A percentile compares a stretch with the other conserved stretches of the same genome.
These are phyloP conservation scores for Magnaporthales sp. DNA, from an alignment of 2,329 filamentous ascomycete species.

Conservation along the genomic window DNA sequence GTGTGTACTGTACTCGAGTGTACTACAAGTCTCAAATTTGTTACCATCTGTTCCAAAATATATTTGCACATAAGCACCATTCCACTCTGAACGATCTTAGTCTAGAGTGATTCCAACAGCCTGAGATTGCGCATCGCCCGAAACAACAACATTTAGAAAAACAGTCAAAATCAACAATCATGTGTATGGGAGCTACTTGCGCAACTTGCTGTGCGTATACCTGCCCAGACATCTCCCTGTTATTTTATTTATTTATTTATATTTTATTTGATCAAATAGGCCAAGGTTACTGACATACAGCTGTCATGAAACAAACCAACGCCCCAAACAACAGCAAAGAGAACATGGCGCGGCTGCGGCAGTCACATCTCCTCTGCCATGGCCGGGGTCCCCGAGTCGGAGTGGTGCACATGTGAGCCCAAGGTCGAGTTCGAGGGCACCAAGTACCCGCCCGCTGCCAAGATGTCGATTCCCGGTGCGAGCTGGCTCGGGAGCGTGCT, in stretches of 20 bases:
- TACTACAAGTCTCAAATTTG: too few species aligned
- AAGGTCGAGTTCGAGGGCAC: conserved; percentile 33
- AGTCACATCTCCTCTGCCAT: conserved; percentile 36
- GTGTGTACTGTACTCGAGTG: background rate
- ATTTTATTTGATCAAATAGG: background rate
- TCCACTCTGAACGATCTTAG: background rate
- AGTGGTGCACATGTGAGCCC: conserved; percentile 40
- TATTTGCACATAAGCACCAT: background rate
- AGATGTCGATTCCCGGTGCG: conserved; percentile 27
- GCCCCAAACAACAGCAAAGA: conserved; percentile 38
- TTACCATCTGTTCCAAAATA: background rate
- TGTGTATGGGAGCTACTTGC: conserved; percentile 33
- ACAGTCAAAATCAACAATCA: conserved; percentile 13
- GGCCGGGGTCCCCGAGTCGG: conserved; percentile 29
- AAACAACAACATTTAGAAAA: background rate
- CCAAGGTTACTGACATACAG: background rate
- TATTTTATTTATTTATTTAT: background rate
- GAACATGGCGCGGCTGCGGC: conserved; percentile 41
- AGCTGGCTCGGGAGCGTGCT: conserved; percentile 26
- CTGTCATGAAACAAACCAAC: background rate
- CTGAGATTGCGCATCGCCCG: too few species aligned
- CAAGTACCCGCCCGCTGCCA: conserved; percentile 34
- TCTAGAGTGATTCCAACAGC: too few species aligned
- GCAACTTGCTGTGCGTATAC: conserved; percentile 29
- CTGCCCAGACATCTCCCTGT: background rate